phyloP scores from a whole-genome alignment of 306 rosid genomes.

The Cucurbita moschata region DNA sequence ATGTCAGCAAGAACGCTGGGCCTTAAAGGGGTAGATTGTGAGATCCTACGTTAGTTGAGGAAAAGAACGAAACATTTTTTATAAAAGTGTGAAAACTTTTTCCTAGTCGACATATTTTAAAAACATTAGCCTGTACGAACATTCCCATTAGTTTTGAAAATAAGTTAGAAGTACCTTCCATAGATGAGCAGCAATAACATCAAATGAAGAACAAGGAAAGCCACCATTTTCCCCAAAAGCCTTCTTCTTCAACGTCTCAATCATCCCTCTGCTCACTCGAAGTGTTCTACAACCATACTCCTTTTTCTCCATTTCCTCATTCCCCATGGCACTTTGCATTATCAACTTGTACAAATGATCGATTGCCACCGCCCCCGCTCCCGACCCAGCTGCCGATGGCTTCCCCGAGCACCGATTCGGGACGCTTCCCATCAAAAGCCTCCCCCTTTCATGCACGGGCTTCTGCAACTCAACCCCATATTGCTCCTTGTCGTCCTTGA shows the following conservation, averaged over 20 bases:
- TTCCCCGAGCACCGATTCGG: background rate
- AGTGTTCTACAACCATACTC: constrained; percentile 36
- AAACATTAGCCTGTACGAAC: too few species aligned
- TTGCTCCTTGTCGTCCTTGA: background rate
- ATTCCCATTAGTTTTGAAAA: too few species aligned
- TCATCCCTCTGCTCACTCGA: constrained; percentile 29
- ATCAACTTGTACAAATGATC: constrained; percentile 50
- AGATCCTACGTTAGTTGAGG: too few species aligned
- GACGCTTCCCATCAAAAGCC: constrained; percentile 4
- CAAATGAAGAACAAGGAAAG: constrained; percentile 52
- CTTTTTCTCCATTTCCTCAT: constrained; percentile 9
- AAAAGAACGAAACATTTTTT: too few species aligned
- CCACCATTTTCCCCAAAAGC: constrained; percentile 11
- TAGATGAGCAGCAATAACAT: constrained; percentile 57
- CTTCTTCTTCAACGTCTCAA: constrained; percentile 32
- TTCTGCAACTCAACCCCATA: background rate
- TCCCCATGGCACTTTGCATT: constrained; percentile 29
- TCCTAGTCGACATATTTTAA: too few species aligned
- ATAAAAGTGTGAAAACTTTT: too few species aligned
- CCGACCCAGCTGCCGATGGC: background rate
- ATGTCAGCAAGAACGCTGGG: too few species aligned
- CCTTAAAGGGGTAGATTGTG: too few species aligned
- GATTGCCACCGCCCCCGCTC: constrained; percentile 40
- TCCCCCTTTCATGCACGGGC: constrained; percentile 59
- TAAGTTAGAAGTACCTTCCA: constrained; percentile 37